Base-by-base conservation (phyloP, 495 filamentous ascomycete species). In the Trichoderma virens region DNA sequence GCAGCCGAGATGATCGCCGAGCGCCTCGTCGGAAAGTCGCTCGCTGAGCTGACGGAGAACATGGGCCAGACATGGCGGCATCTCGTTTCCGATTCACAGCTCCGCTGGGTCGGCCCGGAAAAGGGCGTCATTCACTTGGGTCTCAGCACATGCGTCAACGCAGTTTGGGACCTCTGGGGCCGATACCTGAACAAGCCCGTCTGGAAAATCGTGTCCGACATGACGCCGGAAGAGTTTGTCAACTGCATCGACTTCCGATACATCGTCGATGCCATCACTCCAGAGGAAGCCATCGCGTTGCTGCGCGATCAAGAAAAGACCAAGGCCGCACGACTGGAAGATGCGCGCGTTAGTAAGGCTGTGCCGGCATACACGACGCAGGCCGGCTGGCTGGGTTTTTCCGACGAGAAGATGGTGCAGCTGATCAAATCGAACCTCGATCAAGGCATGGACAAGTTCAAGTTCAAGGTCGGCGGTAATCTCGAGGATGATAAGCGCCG, bases 141-240 rank as follows among this genome's bases (percentile, higher is more conserved):
- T 2, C 86, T 95, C 0, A 91, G 90, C 38, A 90, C 92, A 34
- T 88, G 96, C 27, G 88, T 97, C 63, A 97, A 97, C 73, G 93
- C 92, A 0, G 77, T 96, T 66, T 97, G 93, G 93, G 93, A 97
- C 76, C 85, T 97, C n/a, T 96, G 93, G 92, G 91, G 90, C 43
- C 96, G 96, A 74, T 80, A 82, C 13, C 84, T 92, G n/a, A 79
- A 83, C 39, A 96, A 96, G 76, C 93, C 93, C 11, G 89, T 97
- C 3, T 97, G 93, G 93, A 82, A 86, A 23, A 87, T 97, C 65
- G 87, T 97, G 9, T 88, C 88, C 0, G 92, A 96, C 59, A 95
- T 97, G 89, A 86, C 81, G 4, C 90, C 91, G 6, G 88, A 94
- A 74, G 86, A 96, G 75, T 84, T 95, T 62, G 91, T 97, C 13